Conservation (phyloP, 2,329 filamentous ascomycete species). For the Hymenoscyphus albidus region DNA sequence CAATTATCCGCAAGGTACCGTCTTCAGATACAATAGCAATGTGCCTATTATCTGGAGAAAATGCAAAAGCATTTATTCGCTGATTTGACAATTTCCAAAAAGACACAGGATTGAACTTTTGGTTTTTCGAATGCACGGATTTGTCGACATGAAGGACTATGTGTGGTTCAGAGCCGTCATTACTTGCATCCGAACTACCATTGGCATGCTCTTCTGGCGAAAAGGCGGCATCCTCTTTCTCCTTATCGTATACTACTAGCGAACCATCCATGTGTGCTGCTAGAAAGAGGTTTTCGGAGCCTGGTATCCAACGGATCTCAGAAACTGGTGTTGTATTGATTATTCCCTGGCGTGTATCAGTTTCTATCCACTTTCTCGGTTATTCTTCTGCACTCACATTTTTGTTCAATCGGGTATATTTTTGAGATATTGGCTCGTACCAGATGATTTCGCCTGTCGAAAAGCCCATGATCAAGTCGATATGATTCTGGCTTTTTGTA, state of each 20-base stretch:
- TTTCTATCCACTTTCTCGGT: not conserved
- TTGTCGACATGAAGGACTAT: conserved; percentile 71
- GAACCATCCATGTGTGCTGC: conserved; percentile 90
- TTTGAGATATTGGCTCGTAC: conserved; percentile 96
- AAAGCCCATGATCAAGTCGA: conserved; percentile 93
- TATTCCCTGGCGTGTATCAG: conserved; percentile 55
- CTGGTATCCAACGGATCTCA: conserved; percentile 88
- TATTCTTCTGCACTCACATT: conserved; percentile 55
- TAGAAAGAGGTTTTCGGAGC: conserved; percentile 88
- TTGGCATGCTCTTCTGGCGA: conserved; percentile 59
- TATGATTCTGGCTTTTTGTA: conserved; percentile 74
- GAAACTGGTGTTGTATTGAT: conserved; percentile 85
- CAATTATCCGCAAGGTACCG: conserved; percentile 81
- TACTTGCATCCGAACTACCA: conserved; percentile 30
- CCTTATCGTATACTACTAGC: conserved; percentile 93
- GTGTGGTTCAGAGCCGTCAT: conserved; percentile 34
- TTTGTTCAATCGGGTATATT: conserved; percentile 94
- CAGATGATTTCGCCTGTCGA: conserved; percentile 96
- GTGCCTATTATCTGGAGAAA: conserved; percentile 84
- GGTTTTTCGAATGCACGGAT: conserved; percentile 88
- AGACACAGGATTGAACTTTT: conserved; percentile 88
- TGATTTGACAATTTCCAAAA: conserved; percentile 92
- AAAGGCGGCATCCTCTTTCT: conserved; percentile 85
- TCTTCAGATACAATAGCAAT: conserved; percentile 90
- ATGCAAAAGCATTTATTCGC: conserved; percentile 84